Base-by-base conservation (phyloP, 192 early-diverging fungal species). In the Chytriomyces sp. region DNA sequence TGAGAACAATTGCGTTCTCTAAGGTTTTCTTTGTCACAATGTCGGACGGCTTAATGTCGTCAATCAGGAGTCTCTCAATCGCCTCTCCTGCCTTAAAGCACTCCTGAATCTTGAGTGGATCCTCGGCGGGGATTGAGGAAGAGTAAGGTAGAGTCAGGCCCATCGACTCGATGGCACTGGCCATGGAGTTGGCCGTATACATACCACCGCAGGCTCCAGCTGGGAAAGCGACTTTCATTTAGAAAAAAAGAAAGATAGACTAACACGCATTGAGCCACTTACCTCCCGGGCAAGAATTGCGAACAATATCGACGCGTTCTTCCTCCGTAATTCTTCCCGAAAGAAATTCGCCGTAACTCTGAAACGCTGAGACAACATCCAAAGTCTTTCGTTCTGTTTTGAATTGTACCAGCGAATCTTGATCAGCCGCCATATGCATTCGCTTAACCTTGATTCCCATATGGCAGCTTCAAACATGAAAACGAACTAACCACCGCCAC, bases 111-210 rank as follows among this genome's bases (percentile, higher is more conserved):
- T 99, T 99, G 62, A 88, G 85, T 32, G 92, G 90, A 74, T 93
- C 91, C 57, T 79, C 88, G 0, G 98, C 98, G 22, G 98, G 98
- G n/a, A 85, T 92, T 28, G 96, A 96, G 5, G 95, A 95, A 73
- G 90, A 92, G 87, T 96, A 96, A 38, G 98, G 98, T 34, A 99
- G 88, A 10, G 90, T 83, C 93, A 99, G 95, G 60, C 98, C 98
- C 90, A 99, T 91, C 28, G 96, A 90, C 81, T 99, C 98, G 62
- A 94, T 96, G 28, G 93, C 94, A 58, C 90, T 92, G 3, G 98
- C 94, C 95, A 99, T 96, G 19, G 94, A 95, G 80, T 98, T 98
- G 49, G 96, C 96, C 2, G 96, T 98, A 82, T 94, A 96, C 98
- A 99, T 99, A 58, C 98, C 98, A 75, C 98, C 98, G 81, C 98